These are phyloP conservation scores for Eudorina sp. DNA, from an alignment of 139 green algal genomes.

Conservation along the genomic window DNA sequence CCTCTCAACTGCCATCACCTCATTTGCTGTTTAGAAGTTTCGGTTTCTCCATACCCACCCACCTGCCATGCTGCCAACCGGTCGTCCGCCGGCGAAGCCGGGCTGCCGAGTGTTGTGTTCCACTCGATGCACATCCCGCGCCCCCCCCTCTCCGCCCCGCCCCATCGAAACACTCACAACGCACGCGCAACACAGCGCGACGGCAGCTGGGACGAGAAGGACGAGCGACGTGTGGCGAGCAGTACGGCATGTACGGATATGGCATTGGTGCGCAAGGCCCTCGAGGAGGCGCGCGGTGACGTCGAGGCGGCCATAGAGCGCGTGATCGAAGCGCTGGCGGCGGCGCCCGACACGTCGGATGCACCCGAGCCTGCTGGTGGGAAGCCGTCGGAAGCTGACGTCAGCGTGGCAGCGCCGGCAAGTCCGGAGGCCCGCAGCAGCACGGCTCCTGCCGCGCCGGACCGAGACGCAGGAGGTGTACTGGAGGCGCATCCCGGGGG, in stretches of 20 bases:
- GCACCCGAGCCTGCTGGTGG: not conserved
- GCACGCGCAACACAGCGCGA: not conserved
- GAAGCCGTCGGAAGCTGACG: not conserved
- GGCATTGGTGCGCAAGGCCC: slow-evolving; percentile 28
- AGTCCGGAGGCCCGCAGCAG: not conserved
- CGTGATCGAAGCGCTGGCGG: slow-evolving; percentile 66
- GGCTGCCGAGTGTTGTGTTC: too few relatives aligned
- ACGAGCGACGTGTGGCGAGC: not conserved
- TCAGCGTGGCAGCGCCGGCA: not conserved
- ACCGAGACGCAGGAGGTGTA: too few relatives aligned
- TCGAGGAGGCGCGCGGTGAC: slow-evolving; percentile 54
- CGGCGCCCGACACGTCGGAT: not conserved
- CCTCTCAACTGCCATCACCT: too few relatives aligned
- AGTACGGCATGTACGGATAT: slow-evolving; percentile 33
- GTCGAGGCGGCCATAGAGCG: slow-evolving; percentile 70
- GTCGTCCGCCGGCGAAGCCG: too few relatives aligned
- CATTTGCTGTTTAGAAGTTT: too few relatives aligned
- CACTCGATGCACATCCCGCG: too few relatives aligned
- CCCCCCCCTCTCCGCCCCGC: too few relatives aligned
- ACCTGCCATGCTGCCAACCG: too few relatives aligned
- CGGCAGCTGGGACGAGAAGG: slow-evolving; percentile 34
- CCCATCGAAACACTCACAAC: too few relatives aligned
- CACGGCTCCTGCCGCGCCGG: too few relatives aligned
- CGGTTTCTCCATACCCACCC: too few relatives aligned
- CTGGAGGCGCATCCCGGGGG: too few relatives aligned